These are phyloP conservation scores for Fusarium staphyleae DNA, from an alignment of 2,329 filamentous ascomycete species.

Conservation along the genomic window DNA sequence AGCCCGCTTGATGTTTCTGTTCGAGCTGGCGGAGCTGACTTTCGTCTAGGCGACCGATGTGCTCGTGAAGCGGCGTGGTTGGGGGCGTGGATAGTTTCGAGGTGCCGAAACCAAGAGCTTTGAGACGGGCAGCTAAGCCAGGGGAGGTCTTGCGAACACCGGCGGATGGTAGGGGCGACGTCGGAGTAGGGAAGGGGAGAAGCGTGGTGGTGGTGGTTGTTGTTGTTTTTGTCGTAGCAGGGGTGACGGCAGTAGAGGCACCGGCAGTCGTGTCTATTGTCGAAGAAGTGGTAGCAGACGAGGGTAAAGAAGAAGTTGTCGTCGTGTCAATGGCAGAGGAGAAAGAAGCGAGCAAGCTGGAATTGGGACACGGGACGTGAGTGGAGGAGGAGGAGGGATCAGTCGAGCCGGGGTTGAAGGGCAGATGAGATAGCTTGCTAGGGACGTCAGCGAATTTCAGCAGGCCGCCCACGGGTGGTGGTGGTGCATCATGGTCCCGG, in stretches of 20 bases:
- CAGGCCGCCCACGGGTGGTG: constrained; percentile 34
- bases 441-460: constrained; percentile 43
- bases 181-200: constrained; percentile 31
- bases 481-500: constrained; percentile 41
- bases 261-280: constrained; percentile 23
- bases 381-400: constrained; percentile 38
- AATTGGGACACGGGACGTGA: constrained; percentile 36
- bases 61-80: constrained; percentile 47
- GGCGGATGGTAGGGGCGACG: constrained; percentile 40
- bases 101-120: constrained; percentile 67
- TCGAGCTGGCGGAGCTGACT: constrained; percentile 74
- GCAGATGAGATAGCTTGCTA: constrained; percentile 38
- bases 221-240: constrained; percentile 24
- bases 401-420: constrained; percentile 42
- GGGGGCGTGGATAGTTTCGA: constrained; percentile 47
- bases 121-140: constrained; percentile 69
- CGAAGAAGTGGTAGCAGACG: constrained; percentile 22
- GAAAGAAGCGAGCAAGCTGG: constrained; percentile 35
- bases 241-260: constrained; percentile 33
- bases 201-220: constrained; percentile 24
- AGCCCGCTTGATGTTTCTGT: constrained; percentile 67
- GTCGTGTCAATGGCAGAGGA: constrained; percentile 32
- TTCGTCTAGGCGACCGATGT: constrained; percentile 73
- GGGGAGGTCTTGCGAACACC: constrained; percentile 66
- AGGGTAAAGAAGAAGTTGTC: constrained; percentile 30